Conservation (phyloP, 1,284 basidiomycete species). For the Ganoderma boninense region DNA sequence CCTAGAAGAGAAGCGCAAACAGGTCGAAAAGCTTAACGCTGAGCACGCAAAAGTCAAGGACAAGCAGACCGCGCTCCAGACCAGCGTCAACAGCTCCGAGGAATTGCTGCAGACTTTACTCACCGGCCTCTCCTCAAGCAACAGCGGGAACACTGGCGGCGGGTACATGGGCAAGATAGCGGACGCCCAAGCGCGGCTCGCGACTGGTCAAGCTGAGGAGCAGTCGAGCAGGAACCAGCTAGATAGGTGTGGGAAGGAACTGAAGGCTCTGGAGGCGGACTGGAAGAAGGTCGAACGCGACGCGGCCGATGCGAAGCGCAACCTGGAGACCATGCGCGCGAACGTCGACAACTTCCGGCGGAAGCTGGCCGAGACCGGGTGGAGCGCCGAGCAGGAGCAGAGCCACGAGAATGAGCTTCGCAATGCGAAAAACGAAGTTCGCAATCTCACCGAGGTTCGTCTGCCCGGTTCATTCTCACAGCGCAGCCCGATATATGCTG, state of each 20-base stretch:
- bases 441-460: constrained; percentile 68
- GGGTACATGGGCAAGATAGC: constrained; percentile 98
- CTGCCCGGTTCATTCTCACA: no score
- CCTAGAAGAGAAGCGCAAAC: constrained; percentile 62
- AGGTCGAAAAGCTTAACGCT: constrained; percentile 67
- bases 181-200: constrained; percentile 81
- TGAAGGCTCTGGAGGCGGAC: constrained; percentile 79
- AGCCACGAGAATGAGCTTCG: constrained; percentile 67
- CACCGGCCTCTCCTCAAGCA: constrained; percentile 83
- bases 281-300: constrained; percentile 91
- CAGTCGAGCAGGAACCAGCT: constrained; percentile 87
- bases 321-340: constrained; percentile 66
- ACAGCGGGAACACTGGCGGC: constrained; percentile 78
- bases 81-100: constrained; percentile 80
- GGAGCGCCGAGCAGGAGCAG: constrained; percentile 83
- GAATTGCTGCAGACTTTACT: constrained; percentile 96
- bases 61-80: constrained; percentile 71
- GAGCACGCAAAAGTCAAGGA: constrained; percentile 78
- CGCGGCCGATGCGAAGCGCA: constrained; percentile 77
- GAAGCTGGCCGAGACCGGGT: constrained; percentile 73
- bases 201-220: constrained; percentile 85
- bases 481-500: background rate
- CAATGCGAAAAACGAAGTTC: constrained; percentile 65
- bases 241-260: constrained; percentile 82
- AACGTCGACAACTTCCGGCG: constrained; percentile 68